Percentiles rank a stretch among this genome's conserved stretches.
phyloP scores from a whole-genome alignment of 2,329 filamentous ascomycete genomes.

The Aureobasidium sp. region DNA sequence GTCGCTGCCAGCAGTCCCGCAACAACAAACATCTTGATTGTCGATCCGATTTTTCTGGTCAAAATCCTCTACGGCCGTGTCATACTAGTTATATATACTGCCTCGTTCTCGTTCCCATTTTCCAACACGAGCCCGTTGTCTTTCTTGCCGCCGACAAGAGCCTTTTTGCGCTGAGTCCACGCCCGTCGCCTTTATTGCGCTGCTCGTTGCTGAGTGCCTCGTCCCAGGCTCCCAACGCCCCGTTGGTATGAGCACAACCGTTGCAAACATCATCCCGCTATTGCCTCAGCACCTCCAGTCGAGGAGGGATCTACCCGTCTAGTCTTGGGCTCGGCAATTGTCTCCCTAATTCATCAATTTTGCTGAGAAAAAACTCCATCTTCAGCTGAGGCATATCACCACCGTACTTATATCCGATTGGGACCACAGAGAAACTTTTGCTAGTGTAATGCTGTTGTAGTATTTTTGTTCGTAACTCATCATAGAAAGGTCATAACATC shows the following conservation, averaged over 20 bases:
- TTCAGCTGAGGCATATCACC: neutral
- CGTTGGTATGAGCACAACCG: neutral
- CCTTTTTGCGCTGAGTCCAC: neutral
- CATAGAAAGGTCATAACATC: neutral
- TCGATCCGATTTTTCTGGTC: neutral
- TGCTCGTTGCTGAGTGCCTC: neutral
- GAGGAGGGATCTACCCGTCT: neutral
- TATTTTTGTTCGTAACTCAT: neutral
- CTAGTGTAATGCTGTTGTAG: neutral
- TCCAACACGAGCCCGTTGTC: neutral
- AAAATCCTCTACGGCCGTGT: constrained; percentile 2
- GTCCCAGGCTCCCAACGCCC: neutral
- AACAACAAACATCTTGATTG: neutral
- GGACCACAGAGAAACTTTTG: neutral
- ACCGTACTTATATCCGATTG: neutral
- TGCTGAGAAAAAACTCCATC: neutral
- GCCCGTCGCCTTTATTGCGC: neutral
- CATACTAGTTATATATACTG: neutral
- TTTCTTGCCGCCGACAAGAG: neutral
- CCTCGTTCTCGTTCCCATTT: neutral
- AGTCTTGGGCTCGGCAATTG: neutral
- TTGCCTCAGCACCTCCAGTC: neutral
- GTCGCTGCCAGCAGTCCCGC: neutral
- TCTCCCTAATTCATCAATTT: neutral
- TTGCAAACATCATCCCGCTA: neutral